Conservation (phyloP, 768 basidiomycete genomes). For the Suillus cothurnatus region DNA sequence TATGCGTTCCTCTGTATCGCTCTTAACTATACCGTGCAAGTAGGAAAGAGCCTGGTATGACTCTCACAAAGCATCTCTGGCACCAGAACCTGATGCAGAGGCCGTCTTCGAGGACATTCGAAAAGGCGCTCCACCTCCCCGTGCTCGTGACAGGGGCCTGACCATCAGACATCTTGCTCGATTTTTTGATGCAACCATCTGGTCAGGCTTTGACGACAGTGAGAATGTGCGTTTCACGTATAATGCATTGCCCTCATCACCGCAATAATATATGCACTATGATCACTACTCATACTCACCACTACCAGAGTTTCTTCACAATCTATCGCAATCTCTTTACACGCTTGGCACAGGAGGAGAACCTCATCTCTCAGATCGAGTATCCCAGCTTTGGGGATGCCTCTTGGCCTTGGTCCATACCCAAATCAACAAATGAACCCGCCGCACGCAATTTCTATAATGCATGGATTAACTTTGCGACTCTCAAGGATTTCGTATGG, state of each 20-base stretch:
- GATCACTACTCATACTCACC: background rate
- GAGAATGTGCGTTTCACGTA: conserved; percentile 48
- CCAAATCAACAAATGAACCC: conserved; percentile 45
- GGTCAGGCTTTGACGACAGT: conserved; percentile 65
- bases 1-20: background rate
- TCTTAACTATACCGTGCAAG: conserved; percentile 31
- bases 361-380: conserved; percentile 40
- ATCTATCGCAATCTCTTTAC: conserved; percentile 87
- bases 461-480: conserved; percentile 84
- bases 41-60: conserved; percentile 99
- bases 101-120: conserved; percentile 85
- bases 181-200: conserved; percentile 79
- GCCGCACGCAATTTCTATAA: conserved; percentile 79
- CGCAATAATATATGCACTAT: conserved; percentile 4
- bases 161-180: conserved; percentile 78
- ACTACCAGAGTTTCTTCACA: conserved; percentile 78
- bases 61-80: conserved; percentile 79
- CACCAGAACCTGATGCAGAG: conserved; percentile 82
- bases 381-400: conserved; percentile 87
- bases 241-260: background rate
- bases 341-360: conserved; percentile 82
- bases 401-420: conserved; percentile 67
- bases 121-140: conserved; percentile 59
- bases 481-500: conserved; percentile 89
- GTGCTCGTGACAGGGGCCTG: conserved; percentile 69